These are phyloP conservation scores for Blastobotrys buckinghamii DNA, from an alignment of 1,139 yeast species.

Conservation along the genomic window DNA sequence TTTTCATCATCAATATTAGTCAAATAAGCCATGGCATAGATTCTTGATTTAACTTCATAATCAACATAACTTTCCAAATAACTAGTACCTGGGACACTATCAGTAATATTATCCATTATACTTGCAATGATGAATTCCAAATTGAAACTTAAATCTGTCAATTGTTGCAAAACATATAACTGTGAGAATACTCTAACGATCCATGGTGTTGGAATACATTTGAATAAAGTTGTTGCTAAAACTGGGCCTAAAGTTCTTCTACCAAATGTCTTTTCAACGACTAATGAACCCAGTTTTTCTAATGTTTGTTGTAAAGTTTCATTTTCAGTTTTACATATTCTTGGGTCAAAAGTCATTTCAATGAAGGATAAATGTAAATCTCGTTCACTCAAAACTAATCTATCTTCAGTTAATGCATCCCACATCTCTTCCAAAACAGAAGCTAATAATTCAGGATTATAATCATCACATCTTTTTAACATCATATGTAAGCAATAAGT, in stretches of 20 bases:
- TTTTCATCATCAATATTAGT: slow-evolving; percentile 3
- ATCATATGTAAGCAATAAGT: slow-evolving; percentile 9
- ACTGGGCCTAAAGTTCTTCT: slow-evolving; percentile 67
- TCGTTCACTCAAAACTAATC: slow-evolving; percentile 62
- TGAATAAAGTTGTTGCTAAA: slow-evolving; percentile 42
- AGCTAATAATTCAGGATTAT: background rate
- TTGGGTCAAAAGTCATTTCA: slow-evolving; percentile 37
- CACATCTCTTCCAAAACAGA: slow-evolving; percentile 40
- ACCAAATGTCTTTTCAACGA: slow-evolving; percentile 44
- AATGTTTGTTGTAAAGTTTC: slow-evolving; percentile 15
- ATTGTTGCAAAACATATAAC: slow-evolving; percentile 47
- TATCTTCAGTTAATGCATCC: slow-evolving; percentile 51
- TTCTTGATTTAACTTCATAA: slow-evolving; percentile 52
- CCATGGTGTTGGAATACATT: slow-evolving; percentile 44
- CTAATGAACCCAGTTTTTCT: slow-evolving; percentile 24
- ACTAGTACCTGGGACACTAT: slow-evolving; percentile 25
- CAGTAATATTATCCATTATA: slow-evolving; percentile 39
- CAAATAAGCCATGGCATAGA: slow-evolving; percentile 30
- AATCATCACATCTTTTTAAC: background rate
- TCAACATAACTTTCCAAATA: slow-evolving; percentile 53
- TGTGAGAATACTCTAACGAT: slow-evolving; percentile 46
- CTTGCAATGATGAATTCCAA: slow-evolving; percentile 54
- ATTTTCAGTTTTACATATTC: slow-evolving; percentile 21
- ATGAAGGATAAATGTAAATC: slow-evolving; percentile 55
- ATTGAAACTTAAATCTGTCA: slow-evolving; percentile 49